These are phyloP conservation scores for Microsporum audouinii DNA, from an alignment of 2,329 filamentous ascomycete species.

Conservation along the genomic window DNA sequence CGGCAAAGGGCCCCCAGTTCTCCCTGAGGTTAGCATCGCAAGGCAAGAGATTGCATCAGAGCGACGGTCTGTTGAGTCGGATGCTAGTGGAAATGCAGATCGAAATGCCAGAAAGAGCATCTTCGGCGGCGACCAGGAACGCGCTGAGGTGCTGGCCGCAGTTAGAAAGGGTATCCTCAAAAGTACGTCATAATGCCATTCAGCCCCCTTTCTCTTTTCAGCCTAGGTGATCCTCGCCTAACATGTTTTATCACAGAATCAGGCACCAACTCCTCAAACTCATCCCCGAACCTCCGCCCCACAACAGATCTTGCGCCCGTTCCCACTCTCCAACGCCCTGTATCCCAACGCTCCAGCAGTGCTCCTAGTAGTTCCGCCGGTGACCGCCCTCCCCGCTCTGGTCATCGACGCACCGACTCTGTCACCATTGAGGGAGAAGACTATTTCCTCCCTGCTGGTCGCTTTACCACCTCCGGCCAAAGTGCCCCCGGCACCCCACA, in stretches of 20 bases:
- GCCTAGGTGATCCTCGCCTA: neutral
- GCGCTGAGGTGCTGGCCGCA: conserved; percentile 80
- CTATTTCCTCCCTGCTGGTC: conserved; percentile 72
- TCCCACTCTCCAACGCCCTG: conserved; percentile 44
- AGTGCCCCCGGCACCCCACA: conserved; percentile 71
- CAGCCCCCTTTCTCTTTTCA: neutral
- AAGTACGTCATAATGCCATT: conserved; percentile 45
- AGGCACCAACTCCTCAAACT: conserved; percentile 30
- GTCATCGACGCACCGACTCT: conserved; percentile 55
- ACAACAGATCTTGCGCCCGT: conserved; percentile 34
- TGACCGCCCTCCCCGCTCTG: conserved; percentile 46
- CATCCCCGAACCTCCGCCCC: conserved; percentile 56
- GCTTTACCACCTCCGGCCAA: conserved; percentile 59
- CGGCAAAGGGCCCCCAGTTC: conserved; percentile 31
- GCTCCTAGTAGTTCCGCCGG: conserved; percentile 80
- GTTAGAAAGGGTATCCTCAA: conserved; percentile 95
- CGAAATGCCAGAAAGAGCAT: conserved; percentile 61
- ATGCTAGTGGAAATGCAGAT: conserved; percentile 46
- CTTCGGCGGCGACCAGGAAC: conserved; percentile 76
- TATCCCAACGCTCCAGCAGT: conserved; percentile 66
- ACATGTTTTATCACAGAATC: conserved; percentile 7
- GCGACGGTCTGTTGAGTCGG: conserved; percentile 11
- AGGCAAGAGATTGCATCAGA: neutral
- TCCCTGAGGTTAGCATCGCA: neutral
- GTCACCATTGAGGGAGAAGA: conserved; percentile 72